Evolutionary conservation across 257 asterid genomes (phyloP), one percentile per base, ranked within the genome.

Genomic region (Solanum okadae): DNA sequence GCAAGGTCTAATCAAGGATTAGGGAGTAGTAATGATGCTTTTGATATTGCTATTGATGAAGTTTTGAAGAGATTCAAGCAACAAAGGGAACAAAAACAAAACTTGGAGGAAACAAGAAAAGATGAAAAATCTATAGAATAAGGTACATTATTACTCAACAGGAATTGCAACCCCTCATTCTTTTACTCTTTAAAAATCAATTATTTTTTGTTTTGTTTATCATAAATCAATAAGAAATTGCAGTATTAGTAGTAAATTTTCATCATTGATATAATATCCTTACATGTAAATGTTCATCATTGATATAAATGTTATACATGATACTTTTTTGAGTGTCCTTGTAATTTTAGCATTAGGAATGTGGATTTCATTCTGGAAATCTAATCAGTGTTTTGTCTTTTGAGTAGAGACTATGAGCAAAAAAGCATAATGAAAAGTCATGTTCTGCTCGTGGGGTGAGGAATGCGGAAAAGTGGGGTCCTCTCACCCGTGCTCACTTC

Each of bases 1-100:
- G 86, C 86, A 59, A 75, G 72, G 27, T 77, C 83, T 31, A 84
- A 87, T 85, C 90, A 56, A 13, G 86, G 89, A 77, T 67, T 90
- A 70, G 90, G 90, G 88, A 44, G 81, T 14, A 44, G 40, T 67
- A 87, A 84, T 10, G 92, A 90, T 77, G 92, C 92, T 16, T 90
- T 90, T 86, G 90, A 90, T 84, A 81, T 90, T 61, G 81, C 92
- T 27, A 86, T 90, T 46, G 87, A 90, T 40, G 59, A 86, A 83
- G 90, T 90, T 52, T 88, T 90, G 84, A 82, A 15, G 38, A 88
- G 87, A 87, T 88, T 88, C 67, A 90, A 88, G 90, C 56, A 61
- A 22, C 88, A 78, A 35, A 86, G 25, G 34, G 46, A 84, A 33
- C 83, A 86, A 52, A 52, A 52, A 23, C 49, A 71, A 49, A 77